phyloP scores from a whole-genome alignment of 768 basidiomycete species.

The Butyriboletus loyo region DNA sequence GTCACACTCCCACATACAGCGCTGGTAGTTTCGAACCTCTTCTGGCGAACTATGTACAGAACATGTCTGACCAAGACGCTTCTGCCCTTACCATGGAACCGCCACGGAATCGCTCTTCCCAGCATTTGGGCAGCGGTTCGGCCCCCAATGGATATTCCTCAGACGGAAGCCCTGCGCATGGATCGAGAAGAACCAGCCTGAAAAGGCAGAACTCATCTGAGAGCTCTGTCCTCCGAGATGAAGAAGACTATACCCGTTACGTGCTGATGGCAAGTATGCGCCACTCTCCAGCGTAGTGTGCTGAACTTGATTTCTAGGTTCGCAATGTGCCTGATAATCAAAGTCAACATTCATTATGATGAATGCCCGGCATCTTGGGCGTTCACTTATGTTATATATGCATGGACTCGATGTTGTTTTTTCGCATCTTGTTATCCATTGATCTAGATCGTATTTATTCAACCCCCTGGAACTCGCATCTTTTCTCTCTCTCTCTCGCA shows the following conservation, averaged over 20 bases:
- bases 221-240: constrained; percentile 38
- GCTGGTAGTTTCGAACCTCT: constrained; percentile 61
- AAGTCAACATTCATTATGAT: constrained; percentile 32
- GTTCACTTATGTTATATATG: constrained; percentile 10
- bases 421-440: no score
- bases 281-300: neutral
- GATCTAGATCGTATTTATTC: no score
- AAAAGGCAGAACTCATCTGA: constrained; percentile 21
- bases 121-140: neutral
- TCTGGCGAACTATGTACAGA: constrained; percentile 43
- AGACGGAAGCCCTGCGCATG: constrained; percentile 26
- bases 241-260: constrained; percentile 54
- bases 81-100: constrained; percentile 15
- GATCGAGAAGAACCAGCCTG: constrained; percentile 23
- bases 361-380: neutral
- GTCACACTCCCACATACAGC: constrained; percentile 48
- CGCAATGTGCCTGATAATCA: constrained; percentile 51
- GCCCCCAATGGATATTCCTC: constrained; percentile 7
- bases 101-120: constrained; percentile 30
- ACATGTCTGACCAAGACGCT: constrained; percentile 19
- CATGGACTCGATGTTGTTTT: no score
- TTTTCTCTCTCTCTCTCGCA: no score
- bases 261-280: constrained; percentile 49
- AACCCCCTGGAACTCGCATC: no score
- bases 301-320: constrained; percentile 39